Evolutionary conservation across 78 protist species (phyloP), one percentile per base, ranked within the genome.

Genomic region (Planoprotostelium fungivorum): DNA sequence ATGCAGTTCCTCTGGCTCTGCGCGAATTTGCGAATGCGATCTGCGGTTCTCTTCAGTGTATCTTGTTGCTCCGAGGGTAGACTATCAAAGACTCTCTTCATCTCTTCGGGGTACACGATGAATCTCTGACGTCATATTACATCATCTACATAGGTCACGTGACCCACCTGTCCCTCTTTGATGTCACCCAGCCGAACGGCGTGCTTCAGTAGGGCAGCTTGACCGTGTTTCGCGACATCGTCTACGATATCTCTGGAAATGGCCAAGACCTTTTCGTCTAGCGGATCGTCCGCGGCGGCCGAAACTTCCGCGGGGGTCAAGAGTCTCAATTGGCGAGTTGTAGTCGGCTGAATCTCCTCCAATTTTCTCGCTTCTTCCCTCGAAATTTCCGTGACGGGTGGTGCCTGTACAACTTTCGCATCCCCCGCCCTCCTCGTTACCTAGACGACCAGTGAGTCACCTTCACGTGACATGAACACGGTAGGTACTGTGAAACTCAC

Each of bases 21-120:
- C 0, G 95, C 95, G 38, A 93, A 93, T 28, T 0, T 0, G 25
- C 89, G 88, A 34, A 93, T 89, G 36, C 92, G 63, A 28, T 0
- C 38, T 28, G 88, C 92, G 38, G 86, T 37, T 9, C 92, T 63
- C 83, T 9, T 38, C 73, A 89, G 87, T 25, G 87, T 28, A 29
- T 37, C 86, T 0, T 36, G 87, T 16, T 25, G 16, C 25, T 16
- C 34, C 35, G 34, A 0, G 34, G 28, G 36, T 23, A 51, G 38
- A 28, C 83, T 0, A 5, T 90, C 93, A 37, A n/a, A 93, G 0
- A 90, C 93, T 23, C n/a, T 86, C 37, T 39, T 38, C 36, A 93
- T 39, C 35, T 88, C 92, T n/a, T 34, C 88, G 89, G 34, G 34
- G 34, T 38, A 28, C 34, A 1, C 28, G 51, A 35, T 0, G 83